Conservation (phyloP, 2,329 filamentous ascomycete genomes). For the Phialocephala sp. region DNA sequence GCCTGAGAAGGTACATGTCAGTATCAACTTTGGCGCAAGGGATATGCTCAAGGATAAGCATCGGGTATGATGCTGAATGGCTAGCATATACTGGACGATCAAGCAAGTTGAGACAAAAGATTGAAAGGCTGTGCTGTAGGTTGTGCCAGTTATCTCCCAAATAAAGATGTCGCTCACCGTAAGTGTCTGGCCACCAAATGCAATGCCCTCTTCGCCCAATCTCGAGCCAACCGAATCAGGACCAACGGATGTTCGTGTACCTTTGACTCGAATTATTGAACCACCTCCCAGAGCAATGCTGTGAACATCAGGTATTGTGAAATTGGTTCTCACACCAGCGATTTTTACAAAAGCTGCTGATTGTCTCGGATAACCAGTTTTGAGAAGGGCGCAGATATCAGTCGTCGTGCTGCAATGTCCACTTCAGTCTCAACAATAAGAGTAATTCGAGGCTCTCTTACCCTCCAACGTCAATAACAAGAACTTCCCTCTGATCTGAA, state of each 20-base stretch:
- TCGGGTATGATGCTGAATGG: neutral
- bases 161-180: slow-evolving; percentile 50
- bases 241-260: slow-evolving; percentile 60
- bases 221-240: slow-evolving; percentile 61
- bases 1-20: slow-evolving; percentile 38
- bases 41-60: neutral
- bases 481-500: slow-evolving; percentile 35
- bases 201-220: slow-evolving; percentile 52
- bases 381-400: slow-evolving; percentile 62
- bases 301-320: slow-evolving; percentile 61
- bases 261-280: slow-evolving; percentile 45
- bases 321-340: slow-evolving; percentile 63
- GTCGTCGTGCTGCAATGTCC: slow-evolving; percentile 55
- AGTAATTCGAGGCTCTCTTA: slow-evolving; percentile 22
- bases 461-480: slow-evolving; percentile 62
- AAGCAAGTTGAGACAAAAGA: neutral
- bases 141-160: neutral
- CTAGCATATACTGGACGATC: neutral
- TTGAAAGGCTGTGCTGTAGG: neutral
- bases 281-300: slow-evolving; percentile 64
- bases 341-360: slow-evolving; percentile 63
- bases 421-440: slow-evolving; percentile 16
- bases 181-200: slow-evolving; percentile 59
- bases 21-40: neutral
- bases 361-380: slow-evolving; percentile 64